Percentiles rank a stretch among this genome's conserved stretches.
These are phyloP conservation scores for Limnomonas spitsbergensis DNA, from an alignment of 139 green algal species.

Conservation along the genomic window DNA sequence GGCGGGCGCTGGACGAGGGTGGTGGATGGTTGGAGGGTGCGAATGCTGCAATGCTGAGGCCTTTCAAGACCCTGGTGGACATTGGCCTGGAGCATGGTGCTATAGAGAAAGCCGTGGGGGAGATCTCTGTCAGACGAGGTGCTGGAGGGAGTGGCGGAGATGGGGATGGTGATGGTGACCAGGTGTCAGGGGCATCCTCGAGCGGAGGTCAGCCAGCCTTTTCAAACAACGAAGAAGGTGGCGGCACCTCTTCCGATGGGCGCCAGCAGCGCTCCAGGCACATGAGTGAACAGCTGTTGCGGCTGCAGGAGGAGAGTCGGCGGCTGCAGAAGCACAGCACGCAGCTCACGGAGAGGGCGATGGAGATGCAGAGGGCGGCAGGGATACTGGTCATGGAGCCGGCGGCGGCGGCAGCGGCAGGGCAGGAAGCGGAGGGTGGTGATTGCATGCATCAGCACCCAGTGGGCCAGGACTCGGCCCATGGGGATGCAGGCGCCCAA, in stretches of 20 bases:
- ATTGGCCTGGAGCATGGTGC: background rate
- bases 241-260: background rate
- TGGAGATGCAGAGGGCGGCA: constrained; percentile 30
- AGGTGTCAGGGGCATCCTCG: background rate
- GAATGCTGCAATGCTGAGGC: background rate
- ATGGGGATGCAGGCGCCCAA: too few species aligned
- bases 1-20: background rate
- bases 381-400: constrained; percentile 13
- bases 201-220: too few species aligned
- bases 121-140: background rate
- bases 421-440: too few species aligned
- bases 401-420: too few species aligned
- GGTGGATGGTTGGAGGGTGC: background rate
- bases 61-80: background rate
- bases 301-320: constrained; percentile 45
- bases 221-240: too few species aligned
- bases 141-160: background rate
- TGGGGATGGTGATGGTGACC: background rate
- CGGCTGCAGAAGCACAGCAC: constrained; percentile 39
- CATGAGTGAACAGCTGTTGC: constrained; percentile 37
- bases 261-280: constrained; percentile 27
- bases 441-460: too few species aligned
- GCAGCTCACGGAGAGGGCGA: constrained; percentile 33
- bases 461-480: too few species aligned
- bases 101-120: background rate